phyloP scores from a whole-genome alignment of 768 basidiomycete genomes.

The Termitomyces sp. region DNA sequence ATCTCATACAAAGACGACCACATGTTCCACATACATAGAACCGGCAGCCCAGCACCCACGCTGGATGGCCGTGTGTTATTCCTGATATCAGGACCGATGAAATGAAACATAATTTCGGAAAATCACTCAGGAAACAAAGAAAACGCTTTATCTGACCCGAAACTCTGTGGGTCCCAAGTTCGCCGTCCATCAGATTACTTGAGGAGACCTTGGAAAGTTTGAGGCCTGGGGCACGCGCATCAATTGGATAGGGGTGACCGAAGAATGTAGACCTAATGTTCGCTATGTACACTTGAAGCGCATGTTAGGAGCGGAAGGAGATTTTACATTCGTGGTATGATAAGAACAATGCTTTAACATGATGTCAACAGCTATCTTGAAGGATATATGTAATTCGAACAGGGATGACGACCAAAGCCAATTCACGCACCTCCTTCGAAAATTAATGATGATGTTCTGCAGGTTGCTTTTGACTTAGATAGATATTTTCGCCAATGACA shows the following conservation, averaged over 20 bases:
- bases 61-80: not conserved
- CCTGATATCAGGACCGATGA: not conserved
- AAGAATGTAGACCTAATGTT: not conserved
- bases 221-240: no score
- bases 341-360: not conserved
- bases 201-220: no score
- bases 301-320: not conserved
- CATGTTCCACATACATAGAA: no score
- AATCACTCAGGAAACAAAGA: not conserved
- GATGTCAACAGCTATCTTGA: not conserved
- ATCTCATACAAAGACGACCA: no score
- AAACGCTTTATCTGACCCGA: no score
- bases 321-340: not conserved
- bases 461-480: slow-evolving; percentile 34
- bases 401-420: not conserved
- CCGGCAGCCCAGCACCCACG: no score
- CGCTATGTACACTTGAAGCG: not conserved
- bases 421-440: slow-evolving; percentile 9
- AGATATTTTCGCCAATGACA: slow-evolving; percentile 79
- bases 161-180: not conserved
- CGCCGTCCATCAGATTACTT: not conserved
- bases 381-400: not conserved
- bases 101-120: not conserved
- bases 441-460: slow-evolving; percentile 24
- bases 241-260: not conserved